Evolutionary conservation across 202 grass and related monocot genomes (phyloP).

Genomic region (Cymbopogon flexuosus): DNA sequence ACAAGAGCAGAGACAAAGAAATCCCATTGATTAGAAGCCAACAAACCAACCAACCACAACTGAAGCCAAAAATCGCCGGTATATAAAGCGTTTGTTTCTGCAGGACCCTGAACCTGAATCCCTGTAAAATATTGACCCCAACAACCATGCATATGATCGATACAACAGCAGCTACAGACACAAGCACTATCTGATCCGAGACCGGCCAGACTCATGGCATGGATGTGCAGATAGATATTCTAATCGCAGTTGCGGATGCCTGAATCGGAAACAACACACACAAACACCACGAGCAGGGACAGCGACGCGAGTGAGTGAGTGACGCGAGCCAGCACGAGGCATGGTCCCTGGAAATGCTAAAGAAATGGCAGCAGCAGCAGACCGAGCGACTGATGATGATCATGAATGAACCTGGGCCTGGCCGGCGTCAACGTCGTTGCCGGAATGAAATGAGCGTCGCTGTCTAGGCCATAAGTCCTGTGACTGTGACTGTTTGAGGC

Average conservation of each 20-base stretch:
- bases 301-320: neutral
- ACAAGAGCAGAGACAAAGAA: neutral
- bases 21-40: constrained; percentile 29
- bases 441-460: neutral
- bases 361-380: neutral
- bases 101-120: neutral
- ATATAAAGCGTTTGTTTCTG: neutral
- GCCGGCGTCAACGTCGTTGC: constrained; percentile 8
- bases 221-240: neutral
- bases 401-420: neutral
- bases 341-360: neutral
- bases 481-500: constrained; percentile 7
- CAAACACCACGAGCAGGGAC: neutral
- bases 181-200: neutral
- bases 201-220: neutral
- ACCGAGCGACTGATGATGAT: neutral
- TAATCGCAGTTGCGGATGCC: constrained; percentile 3
- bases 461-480: neutral
- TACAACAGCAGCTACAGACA: neutral
- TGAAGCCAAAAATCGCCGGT: neutral
- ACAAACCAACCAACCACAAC: constrained; percentile 23
- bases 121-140: constrained; percentile 15
- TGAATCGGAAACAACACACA: neutral
- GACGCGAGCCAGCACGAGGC: neutral
- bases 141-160: neutral